These are phyloP conservation scores for Cyberlindnera bimundalis DNA, from an alignment of 805 yeast genomes.

Conservation along the genomic window DNA sequence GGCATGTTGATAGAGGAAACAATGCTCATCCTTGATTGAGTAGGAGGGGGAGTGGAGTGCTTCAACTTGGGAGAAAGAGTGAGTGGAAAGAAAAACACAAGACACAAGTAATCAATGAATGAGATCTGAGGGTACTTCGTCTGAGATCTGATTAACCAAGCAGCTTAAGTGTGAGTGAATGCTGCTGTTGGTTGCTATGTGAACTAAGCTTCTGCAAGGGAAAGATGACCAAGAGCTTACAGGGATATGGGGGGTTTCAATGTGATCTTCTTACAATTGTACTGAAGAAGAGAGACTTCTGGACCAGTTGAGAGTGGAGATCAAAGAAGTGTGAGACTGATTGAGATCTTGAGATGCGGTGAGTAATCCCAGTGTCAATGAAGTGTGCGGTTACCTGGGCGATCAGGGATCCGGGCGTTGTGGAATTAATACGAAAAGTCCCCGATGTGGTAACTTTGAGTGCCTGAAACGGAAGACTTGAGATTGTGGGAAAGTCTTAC, in stretches of 20 bases:
- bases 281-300: too few species aligned
- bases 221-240: too few species aligned
- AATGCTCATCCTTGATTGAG: constrained; percentile 11
- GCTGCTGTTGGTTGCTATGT: too few species aligned
- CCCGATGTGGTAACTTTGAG: constrained; percentile 1
- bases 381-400: constrained; percentile 12
- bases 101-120: too few species aligned
- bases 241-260: too few species aligned
- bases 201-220: too few species aligned
- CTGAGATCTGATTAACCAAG: too few species aligned
- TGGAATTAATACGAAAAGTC: constrained; percentile 3
- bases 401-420: constrained; percentile 6
- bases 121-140: too few species aligned
- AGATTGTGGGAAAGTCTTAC: not conserved
- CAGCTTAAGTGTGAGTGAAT: too few species aligned
- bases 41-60: constrained; percentile 1
- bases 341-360: not conserved
- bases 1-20: constrained; percentile 13
- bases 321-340: too few species aligned
- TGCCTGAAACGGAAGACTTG: constrained; percentile 5
- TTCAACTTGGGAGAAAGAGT: not conserved
- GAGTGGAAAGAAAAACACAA: not conserved
- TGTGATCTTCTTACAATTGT: too few species aligned
- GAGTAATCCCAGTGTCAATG: not conserved
- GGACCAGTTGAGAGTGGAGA: too few species aligned